phyloP scores from a whole-genome alignment of 345 rosid species.

The Gossypium raimondii region DNA sequence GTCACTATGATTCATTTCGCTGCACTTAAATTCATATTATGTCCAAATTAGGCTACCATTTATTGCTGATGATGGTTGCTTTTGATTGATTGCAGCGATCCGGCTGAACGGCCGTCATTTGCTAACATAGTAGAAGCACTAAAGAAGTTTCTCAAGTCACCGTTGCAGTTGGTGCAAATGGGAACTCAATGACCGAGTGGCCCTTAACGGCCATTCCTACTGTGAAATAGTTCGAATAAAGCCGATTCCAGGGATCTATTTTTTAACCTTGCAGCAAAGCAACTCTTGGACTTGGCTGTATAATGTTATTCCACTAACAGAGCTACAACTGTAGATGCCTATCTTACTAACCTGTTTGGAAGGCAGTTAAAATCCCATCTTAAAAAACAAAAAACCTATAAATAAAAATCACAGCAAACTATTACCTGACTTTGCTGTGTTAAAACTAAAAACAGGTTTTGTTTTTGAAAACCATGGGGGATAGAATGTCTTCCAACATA shows the following conservation, averaged over 20 bases:
- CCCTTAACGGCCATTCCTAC: background rate
- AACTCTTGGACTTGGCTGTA: background rate
- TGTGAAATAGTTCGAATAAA: slow-evolving; percentile 1
- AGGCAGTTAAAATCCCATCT: background rate
- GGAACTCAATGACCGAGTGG: slow-evolving; percentile 18
- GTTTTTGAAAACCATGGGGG: background rate
- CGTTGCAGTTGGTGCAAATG: slow-evolving; percentile 59
- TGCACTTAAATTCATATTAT: background rate
- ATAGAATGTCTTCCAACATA: background rate
- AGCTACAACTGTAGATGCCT: background rate
- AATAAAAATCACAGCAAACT: background rate
- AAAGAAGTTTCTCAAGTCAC: slow-evolving; percentile 83
- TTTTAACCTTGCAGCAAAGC: background rate
- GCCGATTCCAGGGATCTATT: background rate
- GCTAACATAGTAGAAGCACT: slow-evolving; percentile 55
- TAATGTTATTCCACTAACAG: slow-evolving; percentile 3
- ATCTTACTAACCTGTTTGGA: slow-evolving; percentile 9
- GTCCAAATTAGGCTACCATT: background rate
- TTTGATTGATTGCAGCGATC: slow-evolving; percentile 45
- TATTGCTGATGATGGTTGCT: background rate
- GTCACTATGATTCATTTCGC: background rate
- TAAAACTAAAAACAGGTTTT: background rate
- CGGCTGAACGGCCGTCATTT: slow-evolving; percentile 71
- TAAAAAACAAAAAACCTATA: background rate
- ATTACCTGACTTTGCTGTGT: background rate